Evolutionary conservation across 805 yeast species (phyloP).

Genomic region (Nakazawaea ernobii): DNA sequence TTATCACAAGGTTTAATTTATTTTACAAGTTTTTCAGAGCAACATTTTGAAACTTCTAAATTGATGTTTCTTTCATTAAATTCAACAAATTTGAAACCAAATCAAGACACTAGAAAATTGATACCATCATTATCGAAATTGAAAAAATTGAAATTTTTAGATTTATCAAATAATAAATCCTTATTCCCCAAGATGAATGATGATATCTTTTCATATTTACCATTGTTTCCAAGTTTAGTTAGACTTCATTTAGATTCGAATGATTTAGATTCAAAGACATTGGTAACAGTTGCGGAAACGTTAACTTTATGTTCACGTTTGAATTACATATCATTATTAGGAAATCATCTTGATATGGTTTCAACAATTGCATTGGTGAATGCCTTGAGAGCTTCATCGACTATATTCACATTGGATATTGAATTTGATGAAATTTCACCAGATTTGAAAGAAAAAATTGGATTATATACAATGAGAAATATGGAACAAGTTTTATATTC

Average conservation of each 20-base stretch:
- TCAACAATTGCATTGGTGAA: constrained; percentile 62
- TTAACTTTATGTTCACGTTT: constrained; percentile 63
- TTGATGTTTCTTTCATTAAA: constrained; percentile 55
- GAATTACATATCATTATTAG: constrained; percentile 63
- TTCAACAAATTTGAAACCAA: constrained; percentile 52
- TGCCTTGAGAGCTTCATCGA: constrained; percentile 59
- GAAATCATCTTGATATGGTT: constrained; percentile 55
- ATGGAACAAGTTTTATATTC: constrained; percentile 53
- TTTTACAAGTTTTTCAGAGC: constrained; percentile 27
- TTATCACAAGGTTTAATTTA: constrained; percentile 35
- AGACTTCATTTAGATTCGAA: constrained; percentile 72
- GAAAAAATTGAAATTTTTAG: constrained; percentile 64
- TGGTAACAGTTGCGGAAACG: constrained; percentile 58
- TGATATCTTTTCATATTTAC: constrained; percentile 57
- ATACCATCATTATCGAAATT: constrained; percentile 46
- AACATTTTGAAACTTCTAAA: constrained; percentile 16
- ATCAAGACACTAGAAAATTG: constrained; percentile 42
- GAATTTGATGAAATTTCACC: constrained; percentile 59
- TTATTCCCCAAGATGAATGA: constrained; percentile 60
- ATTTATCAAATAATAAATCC: constrained; percentile 62
- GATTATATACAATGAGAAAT: constrained; percentile 76
- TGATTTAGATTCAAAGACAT: constrained; percentile 47
- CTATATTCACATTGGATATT: constrained; percentile 63
- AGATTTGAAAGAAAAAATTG: constrained; percentile 62
- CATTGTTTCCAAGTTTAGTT: constrained; percentile 56